A percentile compares a stretch with the other conserved stretches of the same genome.
phyloP scores from a whole-genome alignment of 2,329 filamentous ascomycete species.

The Lomentospora prolificans region DNA sequence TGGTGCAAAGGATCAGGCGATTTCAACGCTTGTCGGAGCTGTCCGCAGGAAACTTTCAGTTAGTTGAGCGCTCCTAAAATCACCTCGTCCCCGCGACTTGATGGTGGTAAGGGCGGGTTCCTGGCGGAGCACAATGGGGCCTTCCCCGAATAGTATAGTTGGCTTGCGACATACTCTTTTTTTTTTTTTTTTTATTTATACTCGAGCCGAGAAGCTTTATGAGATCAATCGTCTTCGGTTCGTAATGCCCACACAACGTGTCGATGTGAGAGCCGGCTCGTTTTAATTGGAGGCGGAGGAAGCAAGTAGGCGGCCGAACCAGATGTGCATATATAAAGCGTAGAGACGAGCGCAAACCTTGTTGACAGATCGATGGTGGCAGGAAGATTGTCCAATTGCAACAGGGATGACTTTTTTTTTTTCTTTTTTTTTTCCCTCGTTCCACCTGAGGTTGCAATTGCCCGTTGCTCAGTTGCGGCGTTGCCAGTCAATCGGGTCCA shows the following conservation, averaged over 20 bases:
- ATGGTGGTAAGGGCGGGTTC: background rate
- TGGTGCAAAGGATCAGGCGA: background rate
- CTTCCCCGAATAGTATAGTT: background rate
- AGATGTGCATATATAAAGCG: background rate
- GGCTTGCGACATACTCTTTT: background rate
- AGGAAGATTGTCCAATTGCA: background rate
- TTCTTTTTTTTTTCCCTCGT: background rate
- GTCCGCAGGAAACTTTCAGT: background rate
- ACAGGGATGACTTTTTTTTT: background rate
- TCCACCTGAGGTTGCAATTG: background rate
- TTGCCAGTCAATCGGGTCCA: background rate
- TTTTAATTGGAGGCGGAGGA: background rate
- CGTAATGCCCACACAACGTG: background rate
- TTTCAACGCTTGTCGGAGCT: background rate
- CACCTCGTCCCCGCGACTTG: background rate
- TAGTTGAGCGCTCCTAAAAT: background rate
- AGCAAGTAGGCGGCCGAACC: background rate
- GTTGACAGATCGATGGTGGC: background rate
- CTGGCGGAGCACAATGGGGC: background rate
- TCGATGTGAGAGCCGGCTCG: background rate
- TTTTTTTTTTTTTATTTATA: too few species aligned
- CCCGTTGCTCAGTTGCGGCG: background rate
- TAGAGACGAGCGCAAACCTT: background rate
- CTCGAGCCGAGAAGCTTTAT: background rate
- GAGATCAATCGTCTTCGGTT: too few species aligned